Evolutionary conservation across 371 early-diverging fungal species (phyloP).

Genomic region (Mucor circinelloides): DNA sequence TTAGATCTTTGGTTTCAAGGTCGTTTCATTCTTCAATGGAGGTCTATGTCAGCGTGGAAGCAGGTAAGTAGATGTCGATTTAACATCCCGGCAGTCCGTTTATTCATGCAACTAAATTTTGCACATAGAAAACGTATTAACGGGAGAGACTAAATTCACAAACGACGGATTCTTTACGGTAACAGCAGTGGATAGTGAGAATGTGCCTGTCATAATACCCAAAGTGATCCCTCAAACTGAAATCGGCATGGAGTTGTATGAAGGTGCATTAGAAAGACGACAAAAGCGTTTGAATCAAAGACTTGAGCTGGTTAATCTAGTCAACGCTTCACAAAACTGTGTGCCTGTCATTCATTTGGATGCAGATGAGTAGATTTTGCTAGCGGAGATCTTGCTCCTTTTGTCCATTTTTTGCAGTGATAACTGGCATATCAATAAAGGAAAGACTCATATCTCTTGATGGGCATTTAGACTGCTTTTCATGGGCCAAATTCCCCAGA

Average conservation of each 20-base stretch:
- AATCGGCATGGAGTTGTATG: constrained; percentile 40
- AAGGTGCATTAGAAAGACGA: constrained; percentile 49
- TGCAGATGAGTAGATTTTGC: neutral
- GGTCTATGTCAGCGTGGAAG: constrained; percentile 65
- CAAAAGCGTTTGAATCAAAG: constrained; percentile 45
- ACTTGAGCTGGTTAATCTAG: constrained; percentile 37
- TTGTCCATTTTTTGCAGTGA: neutral
- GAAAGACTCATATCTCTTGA: constrained; percentile 3
- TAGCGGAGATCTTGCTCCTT: neutral
- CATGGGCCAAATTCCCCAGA: constrained; percentile 1
- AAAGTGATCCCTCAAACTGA: constrained; percentile 45
- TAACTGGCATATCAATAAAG: neutral
- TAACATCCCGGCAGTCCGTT: neutral
- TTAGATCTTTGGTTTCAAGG: constrained; percentile 59
- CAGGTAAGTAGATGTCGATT: constrained; percentile 27
- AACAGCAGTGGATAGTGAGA: constrained; percentile 48
- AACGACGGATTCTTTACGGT: constrained; percentile 68
- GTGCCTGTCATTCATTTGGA: neutral
- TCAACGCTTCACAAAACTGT: constrained; percentile 14
- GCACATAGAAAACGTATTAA: constrained; percentile 53
- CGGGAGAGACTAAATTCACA: constrained; percentile 59
- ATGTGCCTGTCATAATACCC: constrained; percentile 52
- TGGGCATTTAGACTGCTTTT: constrained; percentile 18
- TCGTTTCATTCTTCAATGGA: constrained; percentile 63
- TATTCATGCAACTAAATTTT: neutral